Evolutionary conservation across 768 basidiomycete species (phyloP), one percentile per base, ranked within the genome.

Genomic region (Suillus placidus): DNA sequence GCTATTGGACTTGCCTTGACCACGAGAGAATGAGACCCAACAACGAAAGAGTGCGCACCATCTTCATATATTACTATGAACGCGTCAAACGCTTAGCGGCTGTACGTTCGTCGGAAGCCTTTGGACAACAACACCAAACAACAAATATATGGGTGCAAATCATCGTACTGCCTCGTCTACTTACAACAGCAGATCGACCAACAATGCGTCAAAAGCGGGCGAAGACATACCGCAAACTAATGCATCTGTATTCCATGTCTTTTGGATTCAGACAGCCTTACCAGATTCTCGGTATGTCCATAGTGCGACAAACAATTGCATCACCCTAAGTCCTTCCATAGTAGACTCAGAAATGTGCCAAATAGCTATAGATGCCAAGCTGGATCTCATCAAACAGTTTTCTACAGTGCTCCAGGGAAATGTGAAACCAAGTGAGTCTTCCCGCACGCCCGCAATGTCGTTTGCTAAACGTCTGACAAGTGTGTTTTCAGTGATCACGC

Each of bases 241-340:
- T 99, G 96, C 84, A 88, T 18, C 80, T 96, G 58, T 98, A 98
- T 75, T 86, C 84, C 67, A 85, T 91, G 76, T 84, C 89, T 2
- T 98, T 98, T 77, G 92, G 92, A 7, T 99, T 98, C 77, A 82
- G 95, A 54, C 88, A 95, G 71, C 97, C 97, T 0, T 99, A 95
- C 76, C 97, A 99, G 81, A 85, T 97, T 8, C 84, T 99, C 32
- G 86, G 95, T 95, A 70, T 68, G 82, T 78, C 42, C 45, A 26
- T 30, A 13, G 37, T 34, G 56, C n/a, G 12, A 40, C 18, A 38
- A n/a, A 38, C 54, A 61, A 35, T 38, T 58, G 62, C 60, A 66
- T 69, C 97, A 12, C 23, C 32, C 38, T 58, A 18, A 58, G 38
- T 26, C 26, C 37, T 26, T 58, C 23, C 18, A 58, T 26, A 58